Base-by-base conservation (phyloP, 2,329 filamentous ascomycete species). In the Penicillium oxalicum region DNA sequence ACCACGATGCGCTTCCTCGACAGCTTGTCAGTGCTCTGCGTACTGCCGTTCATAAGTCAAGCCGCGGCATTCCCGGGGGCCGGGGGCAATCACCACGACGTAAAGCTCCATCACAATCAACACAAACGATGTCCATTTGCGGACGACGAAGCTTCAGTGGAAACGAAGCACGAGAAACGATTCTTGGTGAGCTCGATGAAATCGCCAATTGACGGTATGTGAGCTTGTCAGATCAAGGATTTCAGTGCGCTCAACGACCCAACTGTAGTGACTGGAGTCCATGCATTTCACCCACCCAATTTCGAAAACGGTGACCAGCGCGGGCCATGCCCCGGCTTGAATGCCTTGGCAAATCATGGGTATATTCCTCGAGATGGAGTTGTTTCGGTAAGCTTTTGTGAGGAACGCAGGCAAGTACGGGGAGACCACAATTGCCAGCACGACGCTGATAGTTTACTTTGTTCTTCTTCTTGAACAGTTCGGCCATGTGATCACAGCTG, bases 301-400 rank as follows among this genome's bases (percentile, higher is more conserved):
- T 64, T 65, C 29, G 56, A 57, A 4, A 54, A 54, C 8, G 68
- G 66, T 9, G 69, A 70, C 52, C 64, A 69, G 50, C 66, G 69
- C 43, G 70, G 69, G 6, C 69, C 67, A 26, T 73, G 71, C 50
- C 70, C 70, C 1, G 69, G 69, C 28, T 55, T 73, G 32, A 74
- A 74, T 55, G 70, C 71, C 4, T 56, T 73, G 40, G 70, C 70
- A 39, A 73, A 73, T 45, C 70, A 74, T 56, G 64, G 61, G 9
- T 73, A 72, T 40, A 69, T 73, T n/a, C 67, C 69, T 6, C 68
- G 65, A 27, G 67, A 68, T 50, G 70, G 71, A 33, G 62, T 73
- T 25, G 61, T 64, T 3, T 60, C 59, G 28, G 63, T 65, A 56
- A 27, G 57, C 51, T 11, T 32, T 8, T 28, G 11, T 3, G 9